Base-by-base conservation (phyloP, 2,329 filamentous ascomycete species). In the Fonsecaea monophora region DNA sequence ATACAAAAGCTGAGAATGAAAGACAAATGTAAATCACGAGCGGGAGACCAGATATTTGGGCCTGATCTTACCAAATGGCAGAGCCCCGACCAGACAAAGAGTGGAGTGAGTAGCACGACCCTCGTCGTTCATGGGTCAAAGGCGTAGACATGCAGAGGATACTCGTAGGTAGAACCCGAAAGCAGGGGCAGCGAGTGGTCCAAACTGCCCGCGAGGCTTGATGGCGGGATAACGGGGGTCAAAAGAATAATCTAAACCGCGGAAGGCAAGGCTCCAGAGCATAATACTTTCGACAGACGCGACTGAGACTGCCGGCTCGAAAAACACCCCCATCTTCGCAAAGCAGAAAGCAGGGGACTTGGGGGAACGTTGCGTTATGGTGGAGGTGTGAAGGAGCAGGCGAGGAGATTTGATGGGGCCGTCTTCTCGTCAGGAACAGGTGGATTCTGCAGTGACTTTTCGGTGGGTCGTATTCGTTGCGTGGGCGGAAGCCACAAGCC, bases 321-420 rank as follows among this genome's bases (percentile, higher is more conserved):
- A 53, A 60, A 65, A 15, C 21, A 63, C 21, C 68, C 53, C 68
- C 68, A 65, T 70, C 55, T 13, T 68, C 42, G 64, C 58, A 59
- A 64, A 63, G 63, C 55, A 48, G 35, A 25, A 58, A 54, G 63
- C 66, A 68, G 66, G 68, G 66, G 60, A 56, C 10, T 59, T 62
- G 53, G 55, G 57, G 62, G 56, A 48, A 66, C n/a, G 48, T 58
- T 54, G 53, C 55, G 63, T 59, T 66, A 53, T 58, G 30, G 62
- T 66, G 65, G 62, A 70, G 60, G 65, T 66, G 64, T 61, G 68
- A 68, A 70, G 68, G 68, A 70, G 66, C 65, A 65, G 63, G 58
- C 60, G 58, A 45, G 58, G 68, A 70, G 68, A 70, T 70, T 70
- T 70, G 68, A 70, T 68, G 68, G 68, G 61, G 64, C 56, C 50